Base-by-base conservation (phyloP, 2,329 filamentous ascomycete species). In the Paraphaeosphaeria sporulosa region DNA sequence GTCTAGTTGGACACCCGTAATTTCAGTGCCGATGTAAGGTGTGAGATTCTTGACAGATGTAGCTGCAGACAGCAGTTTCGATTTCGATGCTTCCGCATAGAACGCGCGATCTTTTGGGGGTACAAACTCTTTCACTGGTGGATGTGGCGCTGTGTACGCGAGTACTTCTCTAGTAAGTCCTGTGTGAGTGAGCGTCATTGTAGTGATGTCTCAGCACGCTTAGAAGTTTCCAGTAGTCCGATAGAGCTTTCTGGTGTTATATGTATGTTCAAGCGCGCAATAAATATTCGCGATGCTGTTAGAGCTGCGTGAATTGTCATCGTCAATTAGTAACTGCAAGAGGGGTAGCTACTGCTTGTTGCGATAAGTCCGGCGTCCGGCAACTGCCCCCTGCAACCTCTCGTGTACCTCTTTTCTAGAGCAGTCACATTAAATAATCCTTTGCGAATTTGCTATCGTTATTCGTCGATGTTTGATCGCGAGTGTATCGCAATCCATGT, bases 61-160 rank as follows among this genome's bases (percentile, higher is more conserved):
- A n/a, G 42, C 42, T 5, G 42, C 42, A n/a, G 42, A 44, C n/a
- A 65, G 30, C 10, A 79, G 66, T 1, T 67, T 64, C 25, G 69
- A 71, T 52, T 79, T 79, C 34, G 72, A 66, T 0, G 73, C 72
- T 60, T 79, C 76, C 2, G 89, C 89, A 70, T 75, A 78, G 27
- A 63, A 65, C 10, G 73, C 76, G 3, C 76, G 62, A 55, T 78
- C 76, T 53, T 34, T 50, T 6, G 51, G 57, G 25, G 52, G 57
- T 25, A 55, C 46, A 38, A 56, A 50, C 30, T 59, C 57, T 25
- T 42, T 25, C 1, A 55, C 44, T 27, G 43, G 52, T 9, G 57
- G 51, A 25, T 59, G 21, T 27, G 57, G 57, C n/a, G 57, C 27
- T 32, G 49, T 59, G 32, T 59, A 59, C 23, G 47, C 40, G n/a